phyloP scores from a whole-genome alignment of 352 stramenopile genomes.

The Detonula confervacea region DNA sequence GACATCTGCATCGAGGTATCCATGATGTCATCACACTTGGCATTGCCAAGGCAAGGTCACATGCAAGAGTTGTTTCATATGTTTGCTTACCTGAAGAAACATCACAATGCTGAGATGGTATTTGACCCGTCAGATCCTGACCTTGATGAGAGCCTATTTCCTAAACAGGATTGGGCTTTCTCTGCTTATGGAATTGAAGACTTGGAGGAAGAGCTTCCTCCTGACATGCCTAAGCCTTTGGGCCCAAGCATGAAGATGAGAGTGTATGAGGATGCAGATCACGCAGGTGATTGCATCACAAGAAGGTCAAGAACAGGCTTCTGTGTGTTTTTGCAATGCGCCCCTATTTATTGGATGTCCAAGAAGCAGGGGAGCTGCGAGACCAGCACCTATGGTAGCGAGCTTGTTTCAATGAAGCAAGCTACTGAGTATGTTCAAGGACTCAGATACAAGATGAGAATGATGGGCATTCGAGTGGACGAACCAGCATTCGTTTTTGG shows the following conservation, averaged over 20 bases:
- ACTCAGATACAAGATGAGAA: conserved; percentile 44
- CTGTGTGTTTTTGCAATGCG: conserved; percentile 26
- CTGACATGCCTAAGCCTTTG: conserved; percentile 3
- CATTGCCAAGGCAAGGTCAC: conserved; percentile 48
- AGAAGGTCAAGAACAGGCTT: conserved; percentile 31
- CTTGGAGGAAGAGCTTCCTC: conserved; percentile 9
- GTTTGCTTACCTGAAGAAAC: conserved; percentile 57
- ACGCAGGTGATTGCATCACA: conserved; percentile 27
- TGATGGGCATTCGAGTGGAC: conserved; percentile 39
- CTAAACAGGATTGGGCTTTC: not conserved
- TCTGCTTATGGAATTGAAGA: conserved; percentile 6
- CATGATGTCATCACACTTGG: conserved; percentile 54
- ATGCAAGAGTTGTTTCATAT: conserved; percentile 40
- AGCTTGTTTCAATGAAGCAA: conserved; percentile 20
- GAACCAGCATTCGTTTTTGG: conserved; percentile 27
- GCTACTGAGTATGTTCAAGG: conserved; percentile 19
- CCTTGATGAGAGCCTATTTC: not conserved
- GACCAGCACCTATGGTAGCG: conserved; percentile 9
- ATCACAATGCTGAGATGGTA: conserved; percentile 35
- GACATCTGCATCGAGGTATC: conserved; percentile 56
- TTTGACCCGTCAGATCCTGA: not conserved
- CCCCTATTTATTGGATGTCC: conserved; percentile 24
- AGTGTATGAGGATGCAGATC: conserved; percentile 36
- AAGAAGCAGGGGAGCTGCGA: not conserved
- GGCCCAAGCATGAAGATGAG: not conserved